Evolutionary conservation across 2,329 filamentous ascomycete species (phyloP).

Genomic region (Aspergillus fumigatus): DNA sequence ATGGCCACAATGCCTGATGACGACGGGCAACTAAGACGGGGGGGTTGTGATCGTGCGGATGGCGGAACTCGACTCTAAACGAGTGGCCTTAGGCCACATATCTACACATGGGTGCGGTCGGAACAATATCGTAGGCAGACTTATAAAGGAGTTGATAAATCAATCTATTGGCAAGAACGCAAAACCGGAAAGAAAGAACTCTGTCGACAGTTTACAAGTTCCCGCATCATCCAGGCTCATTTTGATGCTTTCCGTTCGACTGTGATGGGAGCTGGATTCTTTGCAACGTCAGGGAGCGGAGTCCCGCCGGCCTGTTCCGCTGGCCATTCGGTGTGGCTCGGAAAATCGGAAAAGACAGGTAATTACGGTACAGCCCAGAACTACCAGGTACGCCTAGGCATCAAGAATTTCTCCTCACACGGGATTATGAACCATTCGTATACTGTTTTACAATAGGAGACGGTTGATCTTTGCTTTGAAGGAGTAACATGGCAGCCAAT

Average conservation of each 20-base stretch:
- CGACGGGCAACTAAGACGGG: neutral
- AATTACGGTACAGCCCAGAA: conserved; percentile 5
- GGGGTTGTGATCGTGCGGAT: conserved; percentile 7
- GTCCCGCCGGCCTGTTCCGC: conserved; percentile 26
- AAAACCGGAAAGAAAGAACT: neutral
- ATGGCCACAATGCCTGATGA: neutral
- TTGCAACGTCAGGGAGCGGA: conserved; percentile 13
- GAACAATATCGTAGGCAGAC: neutral
- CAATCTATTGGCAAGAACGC: neutral
- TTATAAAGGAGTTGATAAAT: neutral
- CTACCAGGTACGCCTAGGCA: neutral
- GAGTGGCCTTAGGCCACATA: neutral
- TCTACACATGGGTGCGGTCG: neutral
- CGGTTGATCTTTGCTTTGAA: no score
- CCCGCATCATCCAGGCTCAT: neutral
- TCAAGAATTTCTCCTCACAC: neutral
- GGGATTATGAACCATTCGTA: no score
- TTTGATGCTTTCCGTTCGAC: neutral
- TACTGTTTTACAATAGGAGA: no score
- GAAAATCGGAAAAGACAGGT: conserved; percentile 9
- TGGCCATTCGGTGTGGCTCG: conserved; percentile 12
- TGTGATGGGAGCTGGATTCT: neutral
- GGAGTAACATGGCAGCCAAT: neutral
- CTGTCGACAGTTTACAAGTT: neutral
- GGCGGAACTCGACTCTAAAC: conserved; percentile 7